phyloP scores from a whole-genome alignment of 768 basidiomycete genomes.

The Leccinum broughii region DNA sequence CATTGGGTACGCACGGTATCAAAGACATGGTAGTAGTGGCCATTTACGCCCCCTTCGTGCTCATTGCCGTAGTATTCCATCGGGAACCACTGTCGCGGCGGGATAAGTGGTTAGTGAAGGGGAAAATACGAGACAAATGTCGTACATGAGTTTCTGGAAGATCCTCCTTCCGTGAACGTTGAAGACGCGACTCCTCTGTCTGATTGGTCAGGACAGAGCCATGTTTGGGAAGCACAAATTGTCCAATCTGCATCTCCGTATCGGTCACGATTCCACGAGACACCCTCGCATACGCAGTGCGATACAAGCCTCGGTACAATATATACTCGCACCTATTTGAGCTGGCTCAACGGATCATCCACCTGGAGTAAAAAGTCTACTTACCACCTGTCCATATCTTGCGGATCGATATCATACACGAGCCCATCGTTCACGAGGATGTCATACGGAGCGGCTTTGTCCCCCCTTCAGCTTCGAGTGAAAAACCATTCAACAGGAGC shows the following conservation, averaged over 20 bases:
- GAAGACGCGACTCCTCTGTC: slow-evolving; percentile 60
- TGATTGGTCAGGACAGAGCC: slow-evolving; percentile 57
- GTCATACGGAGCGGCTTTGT: slow-evolving; percentile 70
- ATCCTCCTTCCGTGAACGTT: slow-evolving; percentile 64
- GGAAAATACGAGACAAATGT: slow-evolving; percentile 5
- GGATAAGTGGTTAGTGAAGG: slow-evolving; percentile 2
- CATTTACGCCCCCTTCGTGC: slow-evolving; percentile 56
- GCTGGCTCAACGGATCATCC: background rate
- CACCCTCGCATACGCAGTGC: slow-evolving; percentile 80
- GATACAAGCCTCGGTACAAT: slow-evolving; percentile 75
- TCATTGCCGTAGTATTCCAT: slow-evolving; percentile 64
- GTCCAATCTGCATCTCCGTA: slow-evolving; percentile 87
- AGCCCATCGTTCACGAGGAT: slow-evolving; percentile 74
- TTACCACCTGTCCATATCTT: slow-evolving; percentile 72
- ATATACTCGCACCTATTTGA: slow-evolving; percentile 84
- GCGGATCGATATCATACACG: slow-evolving; percentile 76
- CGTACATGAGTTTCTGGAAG: slow-evolving; percentile 65
- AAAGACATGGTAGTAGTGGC: slow-evolving; percentile 80
- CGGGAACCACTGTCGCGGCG: slow-evolving; percentile 65
- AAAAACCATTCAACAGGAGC: background rate
- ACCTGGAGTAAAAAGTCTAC: slow-evolving; percentile 7
- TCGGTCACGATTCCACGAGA: slow-evolving; percentile 86
- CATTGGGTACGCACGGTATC: slow-evolving; percentile 49
- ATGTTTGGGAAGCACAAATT: slow-evolving; percentile 72
- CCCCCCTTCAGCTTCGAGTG: slow-evolving; percentile 10